Base-by-base conservation (phyloP, 2,329 filamentous ascomycete species). In the Fusarium brevicatenulatum region DNA sequence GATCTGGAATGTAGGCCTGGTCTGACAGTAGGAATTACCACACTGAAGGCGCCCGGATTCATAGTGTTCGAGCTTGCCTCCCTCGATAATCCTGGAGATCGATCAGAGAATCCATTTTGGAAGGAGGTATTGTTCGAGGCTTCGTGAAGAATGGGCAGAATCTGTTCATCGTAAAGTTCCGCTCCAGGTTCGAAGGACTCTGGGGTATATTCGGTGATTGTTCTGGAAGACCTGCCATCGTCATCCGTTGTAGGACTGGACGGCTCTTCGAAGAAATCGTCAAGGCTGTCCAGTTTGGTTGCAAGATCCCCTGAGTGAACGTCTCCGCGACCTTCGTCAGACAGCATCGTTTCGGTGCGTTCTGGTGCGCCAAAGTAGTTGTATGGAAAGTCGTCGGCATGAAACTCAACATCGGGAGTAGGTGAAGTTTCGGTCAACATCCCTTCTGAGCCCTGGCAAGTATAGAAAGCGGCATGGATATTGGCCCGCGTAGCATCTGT, bases 401-500 rank as follows among this genome's bases (percentile, higher is more conserved):
- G 93, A 82, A 99, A 98, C 78, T 97, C 95, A 34, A 99, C 91
- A 50, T 97, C 95, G 3, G 94, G 92, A 1, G 94, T 96, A 8
- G 91, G 89, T 2, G 90, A 88, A 9, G 90, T 86, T 62, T 93
- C 89, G 12, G 87, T 84, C 37, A 85, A 78, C 16, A 85, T 84
- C 21, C 89, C 89, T 72, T 91, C 87, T 8, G 89, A 86, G 70
- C 90, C 92, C 59, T 94, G 92, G 78, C 95, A 98, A 72, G 95
- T 97, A 82, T 97, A 97, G 82, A 98, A 98, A 2, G 96, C 95
- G 1, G 95, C 94, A 80, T 98, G 95, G 5, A 99, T 96, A 77
- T 99, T 99, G 65, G 92, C 90, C 64, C 96, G 89, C 8, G 96
- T 98, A 39, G 91, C 90, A 60, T 92, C 91, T 2, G 95, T 96